Percentiles rank a stretch among this genome's conserved stretches.
phyloP scores from a whole-genome alignment of 2,329 filamentous ascomycete genomes.

The Furcasterigmium furcatum region DNA sequence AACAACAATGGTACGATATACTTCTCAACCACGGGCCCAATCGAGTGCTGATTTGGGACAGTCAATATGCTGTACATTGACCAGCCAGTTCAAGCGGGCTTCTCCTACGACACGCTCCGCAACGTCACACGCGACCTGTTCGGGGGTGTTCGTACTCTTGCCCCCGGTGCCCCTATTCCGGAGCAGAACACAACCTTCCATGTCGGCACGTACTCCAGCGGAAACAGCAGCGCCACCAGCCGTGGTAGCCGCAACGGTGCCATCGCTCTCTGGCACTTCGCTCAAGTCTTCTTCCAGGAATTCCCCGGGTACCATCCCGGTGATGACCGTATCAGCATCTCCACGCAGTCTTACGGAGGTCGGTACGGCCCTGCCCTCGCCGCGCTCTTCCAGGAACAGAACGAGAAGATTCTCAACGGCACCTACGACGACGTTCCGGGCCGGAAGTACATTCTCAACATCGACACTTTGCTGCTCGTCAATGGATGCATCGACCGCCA shows the following conservation, averaged over 20 bases:
- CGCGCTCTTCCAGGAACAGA: constrained; percentile 53
- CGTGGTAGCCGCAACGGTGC: constrained; percentile 39
- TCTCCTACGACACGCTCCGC: constrained; percentile 14
- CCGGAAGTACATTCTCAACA: constrained; percentile 33
- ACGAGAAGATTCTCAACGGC: constrained; percentile 44
- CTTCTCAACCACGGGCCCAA: background rate
- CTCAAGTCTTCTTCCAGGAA: constrained; percentile 52
- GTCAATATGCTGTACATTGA: constrained; percentile 18
- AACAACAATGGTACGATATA: constrained; percentile 40
- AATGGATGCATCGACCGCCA: constrained; percentile 52
- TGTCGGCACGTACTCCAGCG: constrained; percentile 17
- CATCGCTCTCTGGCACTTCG: constrained; percentile 20
- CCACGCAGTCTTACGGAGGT: constrained; percentile 54
- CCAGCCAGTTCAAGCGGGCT: constrained; percentile 15
- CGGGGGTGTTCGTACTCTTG: constrained; percentile 5
- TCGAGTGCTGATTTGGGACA: background rate
- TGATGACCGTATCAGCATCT: constrained; percentile 46
- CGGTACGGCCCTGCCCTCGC: constrained; percentile 56
- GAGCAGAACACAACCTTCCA: constrained; percentile 19
- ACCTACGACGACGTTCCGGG: constrained; percentile 23
- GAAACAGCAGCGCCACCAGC: constrained; percentile 37
- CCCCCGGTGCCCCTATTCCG: constrained; percentile 6
- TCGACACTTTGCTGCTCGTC: constrained; percentile 53
- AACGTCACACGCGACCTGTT: constrained; percentile 15
- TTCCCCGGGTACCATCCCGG: constrained; percentile 61